These are phyloP conservation scores for Tolypocladium inflatum DNA, from an alignment of 2,329 filamentous ascomycete species.

Conservation along the genomic window DNA sequence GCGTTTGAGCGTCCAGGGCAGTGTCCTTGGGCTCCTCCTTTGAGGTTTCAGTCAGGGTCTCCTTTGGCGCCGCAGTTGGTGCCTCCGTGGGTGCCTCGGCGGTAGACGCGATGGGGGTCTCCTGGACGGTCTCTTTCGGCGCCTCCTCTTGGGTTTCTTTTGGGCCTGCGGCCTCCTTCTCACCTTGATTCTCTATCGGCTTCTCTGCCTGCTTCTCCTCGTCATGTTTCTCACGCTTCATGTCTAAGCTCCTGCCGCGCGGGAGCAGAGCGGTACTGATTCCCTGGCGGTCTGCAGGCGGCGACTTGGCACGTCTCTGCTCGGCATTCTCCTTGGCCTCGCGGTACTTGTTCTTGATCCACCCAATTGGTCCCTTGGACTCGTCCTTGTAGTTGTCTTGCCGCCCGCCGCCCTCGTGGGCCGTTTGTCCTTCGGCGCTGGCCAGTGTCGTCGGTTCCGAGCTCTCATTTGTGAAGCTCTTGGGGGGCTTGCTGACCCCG, in stretches of 20 bases:
- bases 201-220: conserved; percentile 10
- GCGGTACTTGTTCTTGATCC: conserved; percentile 52
- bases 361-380: conserved; percentile 41
- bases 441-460: conserved; percentile 31
- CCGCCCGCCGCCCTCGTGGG: conserved; percentile 22
- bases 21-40: neutral
- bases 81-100: neutral
- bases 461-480: conserved; percentile 42
- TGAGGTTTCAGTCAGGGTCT: neutral
- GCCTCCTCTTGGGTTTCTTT: neutral
- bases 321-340: conserved; percentile 49
- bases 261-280: conserved; percentile 19
- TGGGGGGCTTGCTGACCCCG: conserved; percentile 36
- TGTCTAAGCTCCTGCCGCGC: conserved; percentile 39
- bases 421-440: conserved; percentile 27
- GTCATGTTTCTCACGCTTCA: conserved; percentile 26
- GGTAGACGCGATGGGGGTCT: neutral
- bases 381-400: conserved; percentile 36
- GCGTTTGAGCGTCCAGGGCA: neutral
- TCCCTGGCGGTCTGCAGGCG: conserved; percentile 29
- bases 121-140: neutral
- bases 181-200: neutral
- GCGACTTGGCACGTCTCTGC: conserved; percentile 46
- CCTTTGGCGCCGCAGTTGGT: neutral
- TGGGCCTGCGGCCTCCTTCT: neutral